Percentiles rank a stretch among this genome's conserved stretches.
phyloP scores from a whole-genome alignment of 2,329 filamentous ascomycete genomes.

The Verticillium tricorpus region DNA sequence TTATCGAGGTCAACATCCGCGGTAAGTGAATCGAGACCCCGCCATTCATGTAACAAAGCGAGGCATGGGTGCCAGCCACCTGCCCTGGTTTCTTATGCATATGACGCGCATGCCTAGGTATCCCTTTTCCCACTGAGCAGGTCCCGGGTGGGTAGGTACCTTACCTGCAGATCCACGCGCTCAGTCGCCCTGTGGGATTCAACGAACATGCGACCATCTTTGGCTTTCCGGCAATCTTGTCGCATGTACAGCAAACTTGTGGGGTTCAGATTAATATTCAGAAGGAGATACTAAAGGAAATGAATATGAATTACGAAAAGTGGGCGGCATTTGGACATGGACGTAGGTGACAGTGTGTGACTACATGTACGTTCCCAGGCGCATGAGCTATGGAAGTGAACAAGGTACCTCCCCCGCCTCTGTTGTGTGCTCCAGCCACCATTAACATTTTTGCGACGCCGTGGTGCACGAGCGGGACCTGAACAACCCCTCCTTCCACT shows the following conservation, averaged over 20 bases:
- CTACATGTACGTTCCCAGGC: not conserved
- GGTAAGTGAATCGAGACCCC: conserved; percentile 4
- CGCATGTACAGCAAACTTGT: too few species aligned
- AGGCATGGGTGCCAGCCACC: not conserved
- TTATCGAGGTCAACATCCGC: not conserved
- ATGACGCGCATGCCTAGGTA: too few species aligned
- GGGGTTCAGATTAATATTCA: too few species aligned
- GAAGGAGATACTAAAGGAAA: too few species aligned
- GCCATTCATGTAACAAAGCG: not conserved
- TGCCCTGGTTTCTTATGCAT: not conserved
- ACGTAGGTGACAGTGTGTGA: not conserved
- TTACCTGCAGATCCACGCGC: too few species aligned
- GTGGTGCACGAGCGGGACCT: not conserved
- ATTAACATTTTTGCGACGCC: not conserved
- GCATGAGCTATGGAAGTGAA: not conserved
- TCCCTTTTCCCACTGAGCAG: too few species aligned
- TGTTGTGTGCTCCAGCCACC: not conserved
- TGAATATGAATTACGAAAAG: too few species aligned
- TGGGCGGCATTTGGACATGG: too few species aligned
- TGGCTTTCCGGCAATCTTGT: too few species aligned
- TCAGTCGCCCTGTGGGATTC: too few species aligned
- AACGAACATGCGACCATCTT: too few species aligned
- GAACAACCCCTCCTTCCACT: not conserved
- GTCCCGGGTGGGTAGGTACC: too few species aligned
- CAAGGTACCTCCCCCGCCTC: not conserved